These are phyloP conservation scores for Apophysomyces trapeziformis DNA, from an alignment of 371 early-diverging fungal species.

Conservation along the genomic window DNA sequence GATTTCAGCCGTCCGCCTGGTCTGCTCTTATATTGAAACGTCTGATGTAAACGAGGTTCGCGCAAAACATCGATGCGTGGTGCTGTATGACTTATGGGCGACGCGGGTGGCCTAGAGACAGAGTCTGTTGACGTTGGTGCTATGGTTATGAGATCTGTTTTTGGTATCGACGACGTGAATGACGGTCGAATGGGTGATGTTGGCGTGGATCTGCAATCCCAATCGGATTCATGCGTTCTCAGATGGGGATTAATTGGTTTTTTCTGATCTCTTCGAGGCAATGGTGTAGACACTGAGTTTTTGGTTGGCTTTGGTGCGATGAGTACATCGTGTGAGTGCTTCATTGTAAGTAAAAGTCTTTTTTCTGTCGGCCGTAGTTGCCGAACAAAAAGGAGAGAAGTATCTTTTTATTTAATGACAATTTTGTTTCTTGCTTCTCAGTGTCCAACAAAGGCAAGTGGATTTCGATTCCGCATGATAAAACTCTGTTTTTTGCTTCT, in stretches of 20 bases:
- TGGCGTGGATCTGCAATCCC: slow-evolving; percentile 3
- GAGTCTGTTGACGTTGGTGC: slow-evolving; percentile 7
- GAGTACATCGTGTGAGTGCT: neutral
- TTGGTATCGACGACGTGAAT: neutral
- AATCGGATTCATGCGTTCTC: neutral
- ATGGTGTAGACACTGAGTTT: neutral
- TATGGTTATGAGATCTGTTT: slow-evolving; percentile 5
- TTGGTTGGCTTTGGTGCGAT: neutral
- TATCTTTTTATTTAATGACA: neutral
- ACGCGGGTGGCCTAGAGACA: slow-evolving; percentile 7
- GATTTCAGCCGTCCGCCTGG: slow-evolving; percentile 28
- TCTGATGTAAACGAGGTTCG: slow-evolving; percentile 49
- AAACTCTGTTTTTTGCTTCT: slow-evolving; percentile 1
- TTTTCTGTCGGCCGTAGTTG: neutral
- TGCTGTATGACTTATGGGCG: neutral
- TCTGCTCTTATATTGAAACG: slow-evolving; percentile 34
- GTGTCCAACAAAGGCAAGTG: slow-evolving; percentile 10
- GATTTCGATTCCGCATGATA: neutral
- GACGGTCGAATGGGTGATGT: slow-evolving; percentile 1
- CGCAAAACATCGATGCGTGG: slow-evolving; percentile 38
- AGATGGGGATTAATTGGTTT: neutral
- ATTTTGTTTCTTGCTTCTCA: slow-evolving; percentile 5
- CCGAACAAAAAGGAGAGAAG: slow-evolving; percentile 10
- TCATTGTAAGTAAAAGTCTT: neutral
- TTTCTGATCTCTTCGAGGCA: neutral